phyloP scores from a whole-genome alignment of 345 rosid species.

The Carallia pectinifolia region DNA sequence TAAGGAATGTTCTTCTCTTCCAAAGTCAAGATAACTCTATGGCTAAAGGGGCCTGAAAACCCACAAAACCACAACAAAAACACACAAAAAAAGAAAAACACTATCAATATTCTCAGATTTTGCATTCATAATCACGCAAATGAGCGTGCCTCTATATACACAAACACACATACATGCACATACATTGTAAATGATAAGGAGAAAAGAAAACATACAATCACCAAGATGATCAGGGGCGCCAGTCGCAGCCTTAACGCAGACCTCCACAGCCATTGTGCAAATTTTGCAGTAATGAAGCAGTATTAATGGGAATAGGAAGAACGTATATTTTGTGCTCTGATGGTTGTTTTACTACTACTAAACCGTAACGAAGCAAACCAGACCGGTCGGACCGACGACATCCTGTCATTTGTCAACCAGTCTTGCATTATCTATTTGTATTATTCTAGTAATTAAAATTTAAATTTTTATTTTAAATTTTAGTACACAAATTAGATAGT shows the following conservation, averaged over 20 bases:
- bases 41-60: constrained; percentile 26
- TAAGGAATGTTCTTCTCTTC: constrained; percentile 81
- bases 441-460: too few relatives aligned
- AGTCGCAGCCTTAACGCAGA: constrained; percentile 77
- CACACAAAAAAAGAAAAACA: not conserved
- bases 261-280: constrained; percentile 58
- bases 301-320: not conserved
- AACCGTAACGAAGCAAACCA: too few relatives aligned
- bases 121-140: not conserved
- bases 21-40: constrained; percentile 62
- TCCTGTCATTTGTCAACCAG: too few relatives aligned
- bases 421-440: too few relatives aligned
- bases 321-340: too few relatives aligned
- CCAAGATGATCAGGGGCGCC: constrained; percentile 72
- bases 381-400: too few relatives aligned
- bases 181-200: not conserved
- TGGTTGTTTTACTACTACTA: too few relatives aligned
- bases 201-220: constrained; percentile 50
- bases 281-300: constrained; percentile 16
- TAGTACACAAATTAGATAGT: too few relatives aligned
- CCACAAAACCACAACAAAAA: not conserved
- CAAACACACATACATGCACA: not conserved
- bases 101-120: not conserved
- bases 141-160: not conserved
- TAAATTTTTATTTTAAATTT: too few relatives aligned